A percentile compares a stretch with the other conserved stretches of the same genome.
Conservation (phyloP, 306 rosid species). For the Fragaria ananassa region DNA sequence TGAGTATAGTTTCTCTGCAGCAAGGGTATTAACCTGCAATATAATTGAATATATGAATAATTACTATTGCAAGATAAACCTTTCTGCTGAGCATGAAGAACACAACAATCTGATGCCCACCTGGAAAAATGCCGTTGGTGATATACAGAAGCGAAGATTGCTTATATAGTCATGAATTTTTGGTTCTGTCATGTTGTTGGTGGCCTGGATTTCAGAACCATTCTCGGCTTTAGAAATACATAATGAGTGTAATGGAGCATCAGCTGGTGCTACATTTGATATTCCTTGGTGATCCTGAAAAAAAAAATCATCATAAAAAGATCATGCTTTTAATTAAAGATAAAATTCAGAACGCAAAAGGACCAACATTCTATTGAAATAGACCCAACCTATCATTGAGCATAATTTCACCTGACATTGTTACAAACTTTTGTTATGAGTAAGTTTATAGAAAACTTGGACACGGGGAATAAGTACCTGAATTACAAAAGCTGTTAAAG, state of each 20-base stretch:
- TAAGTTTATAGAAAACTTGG: background rate
- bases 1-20: slow-evolving; percentile 93
- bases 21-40: slow-evolving; percentile 83
- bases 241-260: slow-evolving; percentile 61
- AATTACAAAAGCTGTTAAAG: slow-evolving; percentile 72
- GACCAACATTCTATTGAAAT: background rate
- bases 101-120: slow-evolving; percentile 33
- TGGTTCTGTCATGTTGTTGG: slow-evolving; percentile 38
- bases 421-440: background rate
- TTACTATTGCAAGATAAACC: slow-evolving; percentile 8
- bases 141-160: slow-evolving; percentile 77
- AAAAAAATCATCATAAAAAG: slow-evolving; percentile 9
- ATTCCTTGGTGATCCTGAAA: slow-evolving; percentile 89
- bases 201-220: slow-evolving; percentile 37
- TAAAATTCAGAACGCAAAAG: slow-evolving; percentile 14
- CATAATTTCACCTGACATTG: background rate
- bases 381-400: background rate
- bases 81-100: slow-evolving; percentile 7
- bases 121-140: slow-evolving; percentile 98
- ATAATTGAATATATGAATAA: slow-evolving; percentile 20
- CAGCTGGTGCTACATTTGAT: slow-evolving; percentile 88
- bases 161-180: slow-evolving; percentile 81
- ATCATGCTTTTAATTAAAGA: slow-evolving; percentile 15
- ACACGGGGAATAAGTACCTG: slow-evolving; percentile 56
- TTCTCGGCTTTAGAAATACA: slow-evolving; percentile 34